Percentiles rank a stretch among this genome's conserved stretches.
Conservation (phyloP, 2,329 filamentous ascomycete species). For the Rutstroemia sp. region DNA sequence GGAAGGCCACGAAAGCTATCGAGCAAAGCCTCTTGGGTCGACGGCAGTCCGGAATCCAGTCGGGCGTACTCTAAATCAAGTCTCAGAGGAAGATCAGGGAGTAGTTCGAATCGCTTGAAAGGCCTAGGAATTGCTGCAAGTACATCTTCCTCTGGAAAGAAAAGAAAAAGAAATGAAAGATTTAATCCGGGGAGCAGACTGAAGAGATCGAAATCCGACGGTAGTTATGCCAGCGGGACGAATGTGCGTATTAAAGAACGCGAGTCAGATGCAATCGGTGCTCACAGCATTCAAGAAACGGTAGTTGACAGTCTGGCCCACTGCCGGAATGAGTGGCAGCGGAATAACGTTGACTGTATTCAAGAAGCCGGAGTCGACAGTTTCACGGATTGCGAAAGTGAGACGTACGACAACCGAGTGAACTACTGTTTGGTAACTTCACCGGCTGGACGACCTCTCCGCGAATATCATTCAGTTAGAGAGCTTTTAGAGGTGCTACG, state of each 20-base stretch:
- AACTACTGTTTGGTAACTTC: conserved; percentile 28
- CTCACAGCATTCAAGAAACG: conserved; percentile 21
- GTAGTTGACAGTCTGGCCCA: conserved; percentile 18
- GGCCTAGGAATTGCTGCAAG: conserved; percentile 5
- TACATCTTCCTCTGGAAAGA: not conserved
- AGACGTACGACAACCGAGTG: conserved; percentile 26
- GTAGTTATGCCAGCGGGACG: conserved; percentile 10
- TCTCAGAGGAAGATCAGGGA: conserved; percentile 12
- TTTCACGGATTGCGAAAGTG: conserved; percentile 9
- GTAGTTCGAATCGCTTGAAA: conserved; percentile 13
- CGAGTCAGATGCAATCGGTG: conserved; percentile 14
- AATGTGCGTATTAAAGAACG: conserved; percentile 14
- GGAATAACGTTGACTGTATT: not conserved
- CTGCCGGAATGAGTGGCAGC: conserved; percentile 15
- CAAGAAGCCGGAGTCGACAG: conserved; percentile 12
- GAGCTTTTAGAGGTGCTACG: conserved; percentile 31
- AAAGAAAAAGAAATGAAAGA: conserved; percentile 18
- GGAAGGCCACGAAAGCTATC: conserved; percentile 14
- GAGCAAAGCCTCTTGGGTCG: conserved; percentile 19
- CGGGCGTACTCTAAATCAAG: conserved; percentile 15
- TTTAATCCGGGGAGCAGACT: conserved; percentile 11
- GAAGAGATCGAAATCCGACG: conserved; percentile 18
- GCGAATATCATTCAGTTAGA: conserved; percentile 21
- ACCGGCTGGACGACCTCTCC: conserved; percentile 27
- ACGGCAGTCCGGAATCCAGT: conserved; percentile 15